phyloP scores from a whole-genome alignment of 495 filamentous ascomycete genomes.

The Neurospora sp. region DNA sequence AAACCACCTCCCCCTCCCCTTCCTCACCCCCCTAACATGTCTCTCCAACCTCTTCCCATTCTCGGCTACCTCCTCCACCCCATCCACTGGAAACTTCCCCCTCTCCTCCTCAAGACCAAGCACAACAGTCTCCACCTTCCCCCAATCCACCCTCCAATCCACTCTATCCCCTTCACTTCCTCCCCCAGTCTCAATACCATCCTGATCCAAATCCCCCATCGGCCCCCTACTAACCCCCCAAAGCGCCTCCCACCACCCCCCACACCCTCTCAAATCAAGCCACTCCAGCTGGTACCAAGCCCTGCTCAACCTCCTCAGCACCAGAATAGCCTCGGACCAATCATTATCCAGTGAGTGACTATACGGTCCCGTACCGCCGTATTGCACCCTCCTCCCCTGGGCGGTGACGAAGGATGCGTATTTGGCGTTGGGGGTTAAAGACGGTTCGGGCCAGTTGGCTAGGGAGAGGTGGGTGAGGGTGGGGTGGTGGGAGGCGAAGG shows the following conservation, averaged over 20 bases:
- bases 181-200: constrained; percentile 3
- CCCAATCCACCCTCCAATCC: constrained; percentile 38
- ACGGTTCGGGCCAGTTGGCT: constrained; percentile 71
- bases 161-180: constrained; percentile 20
- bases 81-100: constrained; percentile 17
- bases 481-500: constrained; percentile 49
- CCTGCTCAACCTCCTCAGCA: constrained; percentile 59
- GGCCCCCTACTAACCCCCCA: constrained; percentile 21
- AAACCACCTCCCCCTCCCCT: background rate
- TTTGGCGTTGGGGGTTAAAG: constrained; percentile 53
- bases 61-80: constrained; percentile 9
- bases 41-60: constrained; percentile 7
- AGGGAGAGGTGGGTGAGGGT: constrained; percentile 68
- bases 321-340: constrained; percentile 56
- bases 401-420: constrained; percentile 36
- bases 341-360: constrained; percentile 54
- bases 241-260: constrained; percentile 59
- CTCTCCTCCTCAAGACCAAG: constrained; percentile 1
- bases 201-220: background rate
- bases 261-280: constrained; percentile 73
- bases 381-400: constrained; percentile 33
- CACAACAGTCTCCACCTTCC: constrained; percentile 29
- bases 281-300: constrained; percentile 63
- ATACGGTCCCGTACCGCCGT: constrained; percentile 57
- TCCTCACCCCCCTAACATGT: background rate